Base-by-base conservation (phyloP, 2,329 filamentous ascomycete genomes). In the Zymoseptoria brevis region DNA sequence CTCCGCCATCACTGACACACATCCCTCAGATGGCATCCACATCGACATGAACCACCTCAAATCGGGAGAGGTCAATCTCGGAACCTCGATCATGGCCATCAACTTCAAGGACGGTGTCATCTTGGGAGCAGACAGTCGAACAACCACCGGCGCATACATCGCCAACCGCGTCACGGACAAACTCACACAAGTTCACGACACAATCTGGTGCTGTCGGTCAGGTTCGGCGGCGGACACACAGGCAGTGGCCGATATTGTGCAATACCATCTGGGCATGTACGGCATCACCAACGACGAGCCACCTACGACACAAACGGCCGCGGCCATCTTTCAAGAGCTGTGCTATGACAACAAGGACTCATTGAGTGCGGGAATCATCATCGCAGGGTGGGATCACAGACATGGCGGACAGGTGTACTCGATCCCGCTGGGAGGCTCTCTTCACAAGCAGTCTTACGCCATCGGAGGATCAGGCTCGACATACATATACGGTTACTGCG, bases 131-230 rank as follows among this genome's bases (percentile, higher is more conserved):
- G 94, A 99, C 77, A 96, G 91, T 72, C 87, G 94, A 80, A 99
- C 94, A 67, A 99, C 94, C 53, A 99, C 93, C 57, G 94, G 94
- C 71, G 87, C 93, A 69, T 99, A 97, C 83, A 97, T 99, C 73
- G 94, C 94, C 70, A 99, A 99, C 78, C 88, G 94, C 81, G 94
- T 99, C 66, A 99, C 94, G 65, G 94, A 99, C 83, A 99, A 99
- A 82, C 86, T 99, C 74, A 99, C 94, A 71, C 89, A 92, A 81
- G 93, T 99, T 62, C 89, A 96, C 79, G 94, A 99, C 77, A 97
- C 93, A 60, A 97, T 99, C 77, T 99, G 94, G 94, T 99, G 94
- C 81, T 99, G 94, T 80, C 88, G 94, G 72, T 97, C 94, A 62
- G 94, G 94, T 55, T 99, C 94, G 24, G 94, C 94, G 30, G 94